A percentile compares a stretch with the other conserved stretches of the same genome.
Evolutionary conservation across 73 alveolate genomes (phyloP).

Genomic region (Paramecium primaurelia): DNA sequence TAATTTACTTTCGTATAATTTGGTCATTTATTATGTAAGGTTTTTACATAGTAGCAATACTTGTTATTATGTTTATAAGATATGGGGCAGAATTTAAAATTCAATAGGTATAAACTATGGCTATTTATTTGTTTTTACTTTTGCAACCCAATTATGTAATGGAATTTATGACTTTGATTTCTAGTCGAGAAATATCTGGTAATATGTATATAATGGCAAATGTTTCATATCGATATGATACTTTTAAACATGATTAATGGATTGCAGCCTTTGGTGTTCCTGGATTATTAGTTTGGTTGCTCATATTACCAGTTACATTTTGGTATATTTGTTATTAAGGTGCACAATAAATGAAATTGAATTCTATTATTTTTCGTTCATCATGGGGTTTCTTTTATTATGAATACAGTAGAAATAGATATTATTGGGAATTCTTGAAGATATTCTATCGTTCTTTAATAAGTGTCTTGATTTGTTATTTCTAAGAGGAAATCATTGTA

Average conservation of each 20-base stretch:
- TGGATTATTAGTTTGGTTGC: not conserved
- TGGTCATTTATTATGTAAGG: slow-evolving; percentile 35
- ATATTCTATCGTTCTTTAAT: slow-evolving; percentile 6
- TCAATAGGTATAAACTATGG: not conserved
- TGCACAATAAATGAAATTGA: not conserved
- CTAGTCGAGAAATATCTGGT: slow-evolving; percentile 13
- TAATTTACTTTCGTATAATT: slow-evolving; percentile 5
- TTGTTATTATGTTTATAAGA: not conserved
- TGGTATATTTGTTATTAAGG: not conserved
- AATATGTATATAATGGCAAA: not conserved
- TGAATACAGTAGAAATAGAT: slow-evolving; percentile 7
- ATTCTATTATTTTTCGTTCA: not conserved
- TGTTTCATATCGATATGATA: slow-evolving; percentile 24
- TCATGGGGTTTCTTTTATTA: slow-evolving; percentile 43
- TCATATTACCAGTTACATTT: not conserved
- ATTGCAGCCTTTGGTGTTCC: slow-evolving; percentile 40
- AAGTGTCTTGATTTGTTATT: not conserved
- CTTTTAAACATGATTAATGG: slow-evolving; percentile 49
- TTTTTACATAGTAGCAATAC: not conserved
- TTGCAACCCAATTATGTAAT: slow-evolving; percentile 11
- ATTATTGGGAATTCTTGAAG: slow-evolving; percentile 33
- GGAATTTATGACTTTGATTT: slow-evolving; percentile 18
- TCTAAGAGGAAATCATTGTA: not conserved
- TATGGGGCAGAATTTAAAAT: not conserved
- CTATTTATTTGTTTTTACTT: not conserved